phyloP scores from a whole-genome alignment of 78 protist species.

The Speleostelium caveatum region DNA sequence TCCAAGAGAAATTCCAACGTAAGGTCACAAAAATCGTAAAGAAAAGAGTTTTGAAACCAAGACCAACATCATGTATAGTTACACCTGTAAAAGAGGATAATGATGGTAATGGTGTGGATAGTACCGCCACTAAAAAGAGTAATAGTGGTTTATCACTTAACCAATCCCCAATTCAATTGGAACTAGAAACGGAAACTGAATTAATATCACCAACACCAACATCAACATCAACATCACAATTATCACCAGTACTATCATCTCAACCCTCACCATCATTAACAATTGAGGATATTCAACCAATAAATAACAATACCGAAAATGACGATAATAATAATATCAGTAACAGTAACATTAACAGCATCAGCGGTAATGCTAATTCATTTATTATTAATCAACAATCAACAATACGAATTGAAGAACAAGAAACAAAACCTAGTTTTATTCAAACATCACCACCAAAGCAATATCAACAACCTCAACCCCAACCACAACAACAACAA shows the following conservation, averaged over 20 bases:
- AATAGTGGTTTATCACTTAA: not conserved
- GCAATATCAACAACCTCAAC: no score
- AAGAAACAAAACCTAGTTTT: no score
- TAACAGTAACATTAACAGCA: slow-evolving; percentile 1
- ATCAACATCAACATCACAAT: not conserved
- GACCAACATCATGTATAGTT: not conserved
- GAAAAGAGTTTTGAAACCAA: slow-evolving; percentile 1
- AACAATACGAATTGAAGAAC: no score
- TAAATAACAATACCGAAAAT: not conserved
- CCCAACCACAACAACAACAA: no score
- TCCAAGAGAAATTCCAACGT: slow-evolving; percentile 7
- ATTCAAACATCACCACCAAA: no score
- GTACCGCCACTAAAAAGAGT: not conserved
- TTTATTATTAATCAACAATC: no score
- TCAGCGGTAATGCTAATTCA: not conserved
- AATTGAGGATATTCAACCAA: not conserved
- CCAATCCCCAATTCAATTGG: not conserved
- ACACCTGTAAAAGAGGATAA: not conserved
- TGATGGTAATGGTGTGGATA: not conserved
- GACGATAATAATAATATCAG: not conserved
- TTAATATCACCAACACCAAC: slow-evolving; percentile 1
- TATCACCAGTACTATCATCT: not conserved
- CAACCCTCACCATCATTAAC: not conserved
- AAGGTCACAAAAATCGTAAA: slow-evolving; percentile 5
- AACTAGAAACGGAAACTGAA: not conserved